Evolutionary conservation across 495 filamentous ascomycete species (phyloP), one percentile per base, ranked within the genome.

Genomic region (Symbiotaphrina buchneri): DNA sequence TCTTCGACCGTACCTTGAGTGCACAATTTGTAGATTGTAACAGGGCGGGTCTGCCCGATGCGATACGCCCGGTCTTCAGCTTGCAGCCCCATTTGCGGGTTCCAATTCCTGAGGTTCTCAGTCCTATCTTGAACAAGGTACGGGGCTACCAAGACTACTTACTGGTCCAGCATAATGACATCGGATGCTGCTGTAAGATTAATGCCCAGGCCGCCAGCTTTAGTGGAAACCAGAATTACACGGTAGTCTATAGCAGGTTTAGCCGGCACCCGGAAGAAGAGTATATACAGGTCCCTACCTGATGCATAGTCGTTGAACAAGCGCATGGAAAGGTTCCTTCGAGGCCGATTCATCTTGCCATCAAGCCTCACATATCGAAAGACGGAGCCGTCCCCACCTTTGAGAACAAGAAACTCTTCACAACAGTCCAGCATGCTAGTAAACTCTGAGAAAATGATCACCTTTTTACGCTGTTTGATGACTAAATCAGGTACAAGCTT

Each of bases 361-460:
- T 77, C 71, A 3, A 77, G 52, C 6, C 71, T 51, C 1, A 63
- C 51, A 31, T 56, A 65, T 21, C 52, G 49, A 47, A 68, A 71
- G 0, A 40, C 24, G 0, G 39, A 41, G 0, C 49, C 54, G 33
- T 58, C 47, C 3, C 51, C 58, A 17, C 64, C 53, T 35, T 61
- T 56, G 3, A 65, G 39, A 1, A 39, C 30, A 6, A 75, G 39
- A 2, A 75, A 44, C 21, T 72, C 66, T 37, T 77, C 68, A 28
- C 59, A 62, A 26, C 62, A 51, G 40, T 71, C 59, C 3, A 77
- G 48, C 39, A 68, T 65, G 18, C 51, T 51, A 0, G 63, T 68
- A 36, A 73, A 74, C 1, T 62, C 58, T 1, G 66, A 66, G 35
- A 77, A 75, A 5, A 74, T 64, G 6, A 76, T 47, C 8, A 73